Evolutionary conservation across 106 monocot species (phyloP).

Genomic region (Iris macrosiphon): DNA sequence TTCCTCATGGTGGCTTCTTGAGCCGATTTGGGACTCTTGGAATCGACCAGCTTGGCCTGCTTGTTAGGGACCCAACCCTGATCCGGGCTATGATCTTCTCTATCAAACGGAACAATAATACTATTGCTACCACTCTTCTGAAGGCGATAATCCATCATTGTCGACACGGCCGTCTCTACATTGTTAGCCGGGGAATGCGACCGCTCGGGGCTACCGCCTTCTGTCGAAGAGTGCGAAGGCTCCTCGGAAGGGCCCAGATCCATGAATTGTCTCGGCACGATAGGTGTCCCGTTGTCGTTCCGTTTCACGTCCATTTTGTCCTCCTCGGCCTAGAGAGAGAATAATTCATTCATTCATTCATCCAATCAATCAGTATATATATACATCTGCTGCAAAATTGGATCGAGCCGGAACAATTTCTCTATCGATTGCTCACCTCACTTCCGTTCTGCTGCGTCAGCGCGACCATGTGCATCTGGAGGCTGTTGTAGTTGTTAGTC

Average conservation of each 20-base stretch:
- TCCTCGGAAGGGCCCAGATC: constrained; percentile 26
- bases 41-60: constrained; percentile 10
- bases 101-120: constrained; percentile 3
- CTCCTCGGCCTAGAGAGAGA: no score
- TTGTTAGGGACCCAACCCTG: constrained; percentile 32
- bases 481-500: constrained; percentile 50
- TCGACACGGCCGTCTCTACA: background rate
- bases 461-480: constrained; percentile 56
- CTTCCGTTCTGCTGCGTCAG: constrained; percentile 65
- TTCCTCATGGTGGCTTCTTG: constrained; percentile 67
- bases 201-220: background rate
- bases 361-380: no score
- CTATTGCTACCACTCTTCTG: background rate
- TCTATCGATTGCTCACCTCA: no score
- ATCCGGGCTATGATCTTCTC: constrained; percentile 9
- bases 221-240: constrained; percentile 24
- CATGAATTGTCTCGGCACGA: constrained; percentile 43
- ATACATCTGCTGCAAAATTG: no score
- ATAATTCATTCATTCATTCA: no score
- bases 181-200: constrained; percentile 11
- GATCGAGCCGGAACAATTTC: no score
- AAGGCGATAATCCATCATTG: background rate
- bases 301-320: background rate
- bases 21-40: constrained; percentile 10
- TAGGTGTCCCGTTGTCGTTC: background rate